Conservation (phyloP, 106 monocot genomes). For the Posidonia australis region DNA sequence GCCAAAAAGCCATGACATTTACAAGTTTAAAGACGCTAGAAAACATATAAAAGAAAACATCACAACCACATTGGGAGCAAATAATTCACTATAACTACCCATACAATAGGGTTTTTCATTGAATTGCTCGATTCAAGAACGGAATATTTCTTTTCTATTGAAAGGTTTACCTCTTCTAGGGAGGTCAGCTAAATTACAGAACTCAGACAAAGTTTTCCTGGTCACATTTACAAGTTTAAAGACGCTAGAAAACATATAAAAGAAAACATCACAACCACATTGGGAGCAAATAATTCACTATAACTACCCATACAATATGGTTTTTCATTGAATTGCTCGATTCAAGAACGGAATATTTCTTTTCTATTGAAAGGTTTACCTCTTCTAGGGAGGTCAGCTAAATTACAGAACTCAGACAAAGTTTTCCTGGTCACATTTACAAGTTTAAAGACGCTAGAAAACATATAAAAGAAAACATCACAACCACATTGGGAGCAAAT, state of each 20-base stretch:
- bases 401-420: conserved; percentile 30
- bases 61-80: too few relatives aligned
- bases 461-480: too few relatives aligned
- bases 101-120: background rate
- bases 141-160: conserved; percentile 25
- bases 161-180: conserved; percentile 43
- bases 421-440: too few relatives aligned
- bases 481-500: too few relatives aligned
- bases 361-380: conserved; percentile 34
- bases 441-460: background rate
- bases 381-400: conserved; percentile 35
- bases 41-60: too few relatives aligned
- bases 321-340: background rate
- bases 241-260: background rate
- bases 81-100: background rate
- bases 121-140: background rate
- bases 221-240: background rate
- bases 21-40: background rate
- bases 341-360: conserved; percentile 14
- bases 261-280: too few relatives aligned
- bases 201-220: too few relatives aligned
- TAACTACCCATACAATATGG: background rate
- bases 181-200: conserved; percentile 29
- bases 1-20: background rate
- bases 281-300: background rate